Conservation (phyloP, 106 monocot genomes). For the Acorus gramineus region DNA sequence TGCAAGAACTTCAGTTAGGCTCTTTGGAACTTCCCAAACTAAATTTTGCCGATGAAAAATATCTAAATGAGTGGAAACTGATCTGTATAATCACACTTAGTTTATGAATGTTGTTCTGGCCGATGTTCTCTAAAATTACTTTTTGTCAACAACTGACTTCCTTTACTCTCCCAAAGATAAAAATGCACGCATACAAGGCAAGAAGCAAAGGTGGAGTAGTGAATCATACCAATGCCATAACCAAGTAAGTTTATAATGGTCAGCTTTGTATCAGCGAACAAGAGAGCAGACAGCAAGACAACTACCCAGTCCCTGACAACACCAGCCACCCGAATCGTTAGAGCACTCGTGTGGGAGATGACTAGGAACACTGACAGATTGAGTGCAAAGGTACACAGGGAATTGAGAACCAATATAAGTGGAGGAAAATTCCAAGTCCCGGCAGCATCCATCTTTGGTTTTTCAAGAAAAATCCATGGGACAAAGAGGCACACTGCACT, state of each 20-base stretch:
- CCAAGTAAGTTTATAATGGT: slow-evolving; percentile 78
- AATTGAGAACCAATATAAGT: slow-evolving; percentile 59
- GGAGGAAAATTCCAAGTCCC: slow-evolving; percentile 73
- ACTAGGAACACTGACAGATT: slow-evolving; percentile 93
- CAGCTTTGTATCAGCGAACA: slow-evolving; percentile 75
- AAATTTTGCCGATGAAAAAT: too few species aligned
- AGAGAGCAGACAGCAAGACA: slow-evolving; percentile 64
- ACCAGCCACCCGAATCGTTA: slow-evolving; percentile 92
- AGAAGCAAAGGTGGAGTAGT: too few species aligned
- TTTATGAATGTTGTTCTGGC: too few species aligned
- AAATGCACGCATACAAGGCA: too few species aligned
- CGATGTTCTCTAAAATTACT: too few species aligned
- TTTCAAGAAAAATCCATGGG: slow-evolving; percentile 94
- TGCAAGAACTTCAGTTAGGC: too few species aligned
- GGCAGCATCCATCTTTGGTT: slow-evolving; percentile 79
- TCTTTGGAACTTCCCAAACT: too few species aligned
- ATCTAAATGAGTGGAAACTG: too few species aligned
- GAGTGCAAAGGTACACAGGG: slow-evolving; percentile 88
- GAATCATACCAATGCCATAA: slow-evolving; percentile 74
- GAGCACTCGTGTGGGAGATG: slow-evolving; percentile 83
- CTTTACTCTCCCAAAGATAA: too few species aligned
- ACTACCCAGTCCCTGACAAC: slow-evolving; percentile 98
- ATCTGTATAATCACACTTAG: too few species aligned
- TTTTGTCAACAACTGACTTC: too few species aligned
- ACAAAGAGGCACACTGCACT: slow-evolving; percentile 86